Conservation (phyloP, 768 basidiomycete species). For the Favolaschia claudopus region DNA sequence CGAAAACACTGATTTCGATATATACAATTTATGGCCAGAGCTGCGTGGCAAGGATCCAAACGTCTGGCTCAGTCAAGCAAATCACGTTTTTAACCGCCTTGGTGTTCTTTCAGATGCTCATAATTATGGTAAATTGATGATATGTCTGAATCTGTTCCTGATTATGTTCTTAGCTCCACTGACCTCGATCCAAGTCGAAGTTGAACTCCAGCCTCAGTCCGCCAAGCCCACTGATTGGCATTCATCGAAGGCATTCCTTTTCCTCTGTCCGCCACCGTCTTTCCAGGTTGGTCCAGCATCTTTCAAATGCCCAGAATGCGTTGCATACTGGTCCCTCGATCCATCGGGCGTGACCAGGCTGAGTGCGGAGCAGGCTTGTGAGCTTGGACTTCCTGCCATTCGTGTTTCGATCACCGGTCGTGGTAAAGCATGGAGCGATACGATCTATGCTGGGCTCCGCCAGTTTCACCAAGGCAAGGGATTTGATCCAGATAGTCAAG, state of each 20-base stretch:
- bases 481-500: neutral
- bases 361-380: too few relatives aligned
- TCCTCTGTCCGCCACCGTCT: neutral
- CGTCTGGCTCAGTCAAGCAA: constrained; percentile 3
- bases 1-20: too few relatives aligned
- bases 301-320: neutral
- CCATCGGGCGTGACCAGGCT: neutral
- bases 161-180: neutral
- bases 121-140: neutral
- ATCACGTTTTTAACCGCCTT: neutral
- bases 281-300: neutral
- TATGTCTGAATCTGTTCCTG: too few relatives aligned
- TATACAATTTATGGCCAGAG: too few relatives aligned
- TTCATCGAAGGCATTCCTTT: too few relatives aligned
- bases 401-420: neutral
- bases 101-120: neutral
- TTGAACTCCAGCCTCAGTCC: neutral
- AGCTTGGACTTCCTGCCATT: neutral
- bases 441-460: neutral
- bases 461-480: neutral
- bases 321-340: neutral
- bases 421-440: neutral
- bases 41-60: neutral
- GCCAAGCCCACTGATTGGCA: too few relatives aligned
- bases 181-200: neutral